Conservation (phyloP, 2,329 filamentous ascomycete genomes). For the Xylaria arbuscula region DNA sequence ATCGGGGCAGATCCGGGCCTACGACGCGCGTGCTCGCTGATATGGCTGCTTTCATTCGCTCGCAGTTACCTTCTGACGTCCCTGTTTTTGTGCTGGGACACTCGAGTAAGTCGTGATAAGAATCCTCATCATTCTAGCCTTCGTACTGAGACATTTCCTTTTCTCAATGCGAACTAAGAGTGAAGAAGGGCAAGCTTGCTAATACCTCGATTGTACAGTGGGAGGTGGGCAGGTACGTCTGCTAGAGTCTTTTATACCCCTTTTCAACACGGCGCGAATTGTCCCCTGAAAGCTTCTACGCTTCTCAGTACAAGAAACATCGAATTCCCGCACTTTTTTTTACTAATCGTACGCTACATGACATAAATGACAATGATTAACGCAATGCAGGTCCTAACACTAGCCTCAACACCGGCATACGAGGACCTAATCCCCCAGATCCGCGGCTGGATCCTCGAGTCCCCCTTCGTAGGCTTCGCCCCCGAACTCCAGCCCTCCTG, state of each 20-base stretch:
- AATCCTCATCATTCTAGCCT: background rate
- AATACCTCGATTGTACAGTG: conserved; percentile 57
- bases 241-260: too few species aligned
- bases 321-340: too few species aligned
- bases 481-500: conserved; percentile 70
- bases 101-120: conserved; percentile 60
- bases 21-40: conserved; percentile 80
- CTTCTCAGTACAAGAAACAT: too few species aligned
- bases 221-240: conserved; percentile 73
- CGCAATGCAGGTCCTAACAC: conserved; percentile 62
- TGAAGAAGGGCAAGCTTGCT: background rate
- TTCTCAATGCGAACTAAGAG: background rate
- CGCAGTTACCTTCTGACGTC: conserved; percentile 55
- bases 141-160: background rate
- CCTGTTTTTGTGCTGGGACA: conserved; percentile 90
- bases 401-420: conserved; percentile 63
- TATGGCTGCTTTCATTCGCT: conserved; percentile 80
- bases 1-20: conserved; percentile 78
- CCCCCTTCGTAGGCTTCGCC: conserved; percentile 82
- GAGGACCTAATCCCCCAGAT: conserved; percentile 68
- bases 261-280: too few species aligned
- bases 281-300: too few species aligned
- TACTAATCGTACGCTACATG: too few species aligned
- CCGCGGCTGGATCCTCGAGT: conserved; percentile 78
- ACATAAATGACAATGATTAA: too few species aligned